Evolutionary conservation across 108 stramenopile species (phyloP).

Genomic region (Nannochloropsis gaditana): DNA sequence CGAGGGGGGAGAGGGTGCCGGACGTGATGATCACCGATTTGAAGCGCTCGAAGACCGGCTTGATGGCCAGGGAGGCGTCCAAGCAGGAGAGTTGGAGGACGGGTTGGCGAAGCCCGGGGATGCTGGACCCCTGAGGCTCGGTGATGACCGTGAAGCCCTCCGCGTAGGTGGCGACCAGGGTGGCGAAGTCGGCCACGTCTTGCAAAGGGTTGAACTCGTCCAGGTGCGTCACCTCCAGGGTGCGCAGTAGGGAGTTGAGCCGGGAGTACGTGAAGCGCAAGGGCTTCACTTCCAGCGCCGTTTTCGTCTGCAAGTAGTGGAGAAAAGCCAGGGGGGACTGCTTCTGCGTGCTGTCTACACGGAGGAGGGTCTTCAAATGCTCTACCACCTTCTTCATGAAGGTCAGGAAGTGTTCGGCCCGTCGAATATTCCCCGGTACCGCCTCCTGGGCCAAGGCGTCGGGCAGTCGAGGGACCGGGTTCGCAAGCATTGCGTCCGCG

Average conservation of each 20-base stretch:
- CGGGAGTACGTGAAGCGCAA: conserved; percentile 89
- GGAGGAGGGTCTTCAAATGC: neutral
- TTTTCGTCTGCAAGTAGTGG: conserved; percentile 70
- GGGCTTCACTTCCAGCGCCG: conserved; percentile 84
- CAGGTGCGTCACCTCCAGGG: conserved; percentile 71
- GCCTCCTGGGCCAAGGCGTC: conserved; percentile 67
- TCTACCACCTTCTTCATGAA: conserved; percentile 86
- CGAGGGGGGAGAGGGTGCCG: conserved; percentile 95
- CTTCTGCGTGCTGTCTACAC: conserved; percentile 6
- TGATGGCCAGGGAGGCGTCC: conserved; percentile 94
- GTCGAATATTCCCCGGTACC: conserved; percentile 95
- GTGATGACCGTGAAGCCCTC: conserved; percentile 97
- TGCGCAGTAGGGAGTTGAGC: conserved; percentile 74
- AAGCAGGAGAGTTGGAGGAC: conserved; percentile 85
- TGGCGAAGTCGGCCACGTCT: conserved; percentile 88
- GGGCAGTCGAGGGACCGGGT: conserved; percentile 48
- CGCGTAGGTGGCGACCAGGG: conserved; percentile 83
- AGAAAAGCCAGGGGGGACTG: conserved; percentile 26
- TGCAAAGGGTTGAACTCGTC: conserved; percentile 61
- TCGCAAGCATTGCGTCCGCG: conserved; percentile 41
- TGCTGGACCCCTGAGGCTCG: conserved; percentile 65
- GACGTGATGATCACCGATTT: conserved; percentile 85
- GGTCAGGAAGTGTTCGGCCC: conserved; percentile 93
- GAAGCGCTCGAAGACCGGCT: conserved; percentile 93
- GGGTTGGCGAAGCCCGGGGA: conserved; percentile 36